Evolutionary conservation across 2,329 filamentous ascomycete species (phyloP), one percentile per base, ranked within the genome.

Genomic region (Talaromyces islandicus): DNA sequence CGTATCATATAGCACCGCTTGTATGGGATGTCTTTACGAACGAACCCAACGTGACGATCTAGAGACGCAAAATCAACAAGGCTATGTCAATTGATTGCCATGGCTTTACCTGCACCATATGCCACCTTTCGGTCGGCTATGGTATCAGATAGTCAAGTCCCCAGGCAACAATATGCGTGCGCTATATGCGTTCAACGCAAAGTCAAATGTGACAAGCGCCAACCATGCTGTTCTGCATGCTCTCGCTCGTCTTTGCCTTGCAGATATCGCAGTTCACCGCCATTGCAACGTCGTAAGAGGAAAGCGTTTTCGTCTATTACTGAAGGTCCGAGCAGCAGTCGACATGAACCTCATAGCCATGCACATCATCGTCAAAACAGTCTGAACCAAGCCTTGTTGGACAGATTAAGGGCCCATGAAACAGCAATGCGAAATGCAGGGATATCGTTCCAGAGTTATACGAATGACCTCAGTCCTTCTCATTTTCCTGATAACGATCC

Each of bases 141-240:
- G 35, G 35, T 17, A n/a, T 38, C 35, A 38, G 35, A 38, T 5
- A 46, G 21, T 46, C 43, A 24, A 24, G 21, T 46, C n/a, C n/a
- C 19, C 11, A 21, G 43, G 43, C 43, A 56, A 30, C 32, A 27
- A 17, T 56, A 43, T 46, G 54, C 54, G 12, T 56, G 54, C 19
- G 41, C 54, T 3, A 56, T 27, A 43, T 41, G 54, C 17, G 54
- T 56, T 7, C 35, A 56, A 27, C 54, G 35, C 21, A 56, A 43
- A 25, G 32, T 56, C 9, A 41, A 56, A 19, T 56, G 54, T 19
- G 54, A 56, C 32, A 41, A 56, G 41, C 32, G 54, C 3, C 54
- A 56, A n/a, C 54, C 54, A 25, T 56, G 54, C 41, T 56, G 35
- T 41, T 46, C 43, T 10, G 43, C 54, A 19, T 56, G 54, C 27